phyloP scores from a whole-genome alignment of 202 grass and related monocot species.

The Zoysia matrella region DNA sequence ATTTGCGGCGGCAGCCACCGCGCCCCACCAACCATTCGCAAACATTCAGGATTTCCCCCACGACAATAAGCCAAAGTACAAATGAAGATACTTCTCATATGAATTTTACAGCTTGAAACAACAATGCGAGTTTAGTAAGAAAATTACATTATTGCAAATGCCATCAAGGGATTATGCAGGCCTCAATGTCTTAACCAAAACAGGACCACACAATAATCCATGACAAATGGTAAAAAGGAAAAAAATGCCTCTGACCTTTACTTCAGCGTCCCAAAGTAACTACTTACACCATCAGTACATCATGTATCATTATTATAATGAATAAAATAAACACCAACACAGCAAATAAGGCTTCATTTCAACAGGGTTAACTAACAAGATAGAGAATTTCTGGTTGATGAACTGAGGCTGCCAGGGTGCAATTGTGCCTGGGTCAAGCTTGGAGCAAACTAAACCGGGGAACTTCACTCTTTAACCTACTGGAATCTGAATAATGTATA shows the following conservation, averaged over 20 bases:
- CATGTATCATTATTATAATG: slow-evolving; percentile 55
- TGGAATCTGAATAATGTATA: slow-evolving; percentile 57
- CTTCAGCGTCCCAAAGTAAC: slow-evolving; percentile 46
- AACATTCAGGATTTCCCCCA: neutral
- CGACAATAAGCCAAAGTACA: neutral
- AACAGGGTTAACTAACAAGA: slow-evolving; percentile 60
- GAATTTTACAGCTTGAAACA: neutral
- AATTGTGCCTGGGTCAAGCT: slow-evolving; percentile 56
- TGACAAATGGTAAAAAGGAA: slow-evolving; percentile 36
- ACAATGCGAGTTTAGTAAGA: slow-evolving; percentile 23
- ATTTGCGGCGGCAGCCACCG: neutral
- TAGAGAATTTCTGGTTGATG: slow-evolving; percentile 37
- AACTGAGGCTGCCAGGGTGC: slow-evolving; percentile 65
- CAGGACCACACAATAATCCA: slow-evolving; percentile 40
- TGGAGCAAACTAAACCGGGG: slow-evolving; percentile 55
- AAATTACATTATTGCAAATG: slow-evolving; percentile 65
- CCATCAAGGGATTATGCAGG: slow-evolving; percentile 50
- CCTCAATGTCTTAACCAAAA: slow-evolving; percentile 60
- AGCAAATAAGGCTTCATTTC: slow-evolving; percentile 37
- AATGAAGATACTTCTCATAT: neutral
- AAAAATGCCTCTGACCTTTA: slow-evolving; percentile 47
- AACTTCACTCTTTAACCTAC: slow-evolving; percentile 61
- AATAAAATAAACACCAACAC: slow-evolving; percentile 54
- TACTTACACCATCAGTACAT: slow-evolving; percentile 66
- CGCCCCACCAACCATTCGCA: slow-evolving; percentile 16